A percentile compares a stretch with the other conserved stretches of the same genome.
Evolutionary conservation across 352 stramenopile species (phyloP).

Genomic region (Globisporangium iwayamae): DNA sequence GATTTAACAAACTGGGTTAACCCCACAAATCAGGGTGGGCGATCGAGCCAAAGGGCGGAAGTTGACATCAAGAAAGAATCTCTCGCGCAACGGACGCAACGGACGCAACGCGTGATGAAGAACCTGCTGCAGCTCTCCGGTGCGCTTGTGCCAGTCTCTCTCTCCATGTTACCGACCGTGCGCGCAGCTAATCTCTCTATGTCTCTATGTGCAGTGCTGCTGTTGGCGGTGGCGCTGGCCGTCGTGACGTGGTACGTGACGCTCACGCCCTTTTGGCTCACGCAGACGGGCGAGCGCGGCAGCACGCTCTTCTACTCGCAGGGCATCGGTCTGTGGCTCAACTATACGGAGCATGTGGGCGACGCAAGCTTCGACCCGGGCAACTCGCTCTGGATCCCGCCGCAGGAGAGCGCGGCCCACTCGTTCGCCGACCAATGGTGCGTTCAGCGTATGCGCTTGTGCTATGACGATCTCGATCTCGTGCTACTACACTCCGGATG

Average conservation of each 20-base stretch:
- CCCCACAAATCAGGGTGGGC: too few relatives aligned
- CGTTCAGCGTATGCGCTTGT: not conserved
- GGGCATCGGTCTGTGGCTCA: constrained; percentile 77
- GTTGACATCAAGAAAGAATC: too few relatives aligned
- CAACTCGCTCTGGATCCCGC: constrained; percentile 76
- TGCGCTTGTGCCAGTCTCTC: constrained; percentile 14
- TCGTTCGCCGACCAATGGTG: constrained; percentile 66
- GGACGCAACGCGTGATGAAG: constrained; percentile 25
- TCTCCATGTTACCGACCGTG: not conserved
- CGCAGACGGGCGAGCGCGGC: constrained; percentile 52
- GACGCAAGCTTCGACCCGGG: constrained; percentile 61
- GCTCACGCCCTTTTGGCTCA: constrained; percentile 64
- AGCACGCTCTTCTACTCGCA: constrained; percentile 61
- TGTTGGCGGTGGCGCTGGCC: constrained; percentile 43
- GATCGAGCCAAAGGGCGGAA: too few relatives aligned
- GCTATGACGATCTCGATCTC: too few relatives aligned
- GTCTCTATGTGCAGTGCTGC: constrained; percentile 32
- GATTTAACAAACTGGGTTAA: too few relatives aligned
- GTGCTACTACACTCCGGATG: too few relatives aligned
- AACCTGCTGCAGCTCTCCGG: constrained; percentile 39
- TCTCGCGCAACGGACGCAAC: not conserved
- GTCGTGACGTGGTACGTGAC: constrained; percentile 66
- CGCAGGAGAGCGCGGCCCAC: constrained; percentile 51
- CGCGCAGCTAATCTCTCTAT: constrained; percentile 1
- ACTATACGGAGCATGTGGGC: constrained; percentile 77